phyloP scores from a whole-genome alignment of 75 land plant genomes.

The Azolla pinnata region DNA sequence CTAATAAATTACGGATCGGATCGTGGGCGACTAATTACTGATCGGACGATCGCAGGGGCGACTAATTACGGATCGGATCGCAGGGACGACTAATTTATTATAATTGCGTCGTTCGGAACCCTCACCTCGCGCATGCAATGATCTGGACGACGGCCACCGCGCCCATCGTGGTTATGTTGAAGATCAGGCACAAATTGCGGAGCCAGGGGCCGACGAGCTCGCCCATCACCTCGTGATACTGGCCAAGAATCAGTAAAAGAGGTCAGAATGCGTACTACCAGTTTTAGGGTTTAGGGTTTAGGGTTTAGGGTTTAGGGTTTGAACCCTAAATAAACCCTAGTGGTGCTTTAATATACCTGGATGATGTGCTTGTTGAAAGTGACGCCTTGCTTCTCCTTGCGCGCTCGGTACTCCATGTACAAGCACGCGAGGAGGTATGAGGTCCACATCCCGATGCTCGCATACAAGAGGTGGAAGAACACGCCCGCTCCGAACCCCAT shows the following conservation, averaged over 20 bases:
- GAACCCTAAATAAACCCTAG: too few relatives aligned
- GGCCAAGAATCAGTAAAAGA: too few relatives aligned
- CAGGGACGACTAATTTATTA: too few relatives aligned
- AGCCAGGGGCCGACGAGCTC: conserved; percentile 23
- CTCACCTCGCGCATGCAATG: conserved; percentile 39
- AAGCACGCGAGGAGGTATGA: conserved; percentile 28
- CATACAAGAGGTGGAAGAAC: conserved; percentile 31
- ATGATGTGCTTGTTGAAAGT: conserved; percentile 78
- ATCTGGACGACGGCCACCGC: conserved; percentile 26
- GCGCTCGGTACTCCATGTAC: conserved; percentile 36
- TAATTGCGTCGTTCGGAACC: too few relatives aligned
- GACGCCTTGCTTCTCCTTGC: conserved; percentile 37
- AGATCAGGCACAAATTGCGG: conserved; percentile 12
- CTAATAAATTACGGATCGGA: too few relatives aligned
- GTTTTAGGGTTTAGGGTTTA: too few relatives aligned
- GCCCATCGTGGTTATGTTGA: conserved; percentile 29
- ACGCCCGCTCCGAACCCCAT: conserved; percentile 31
- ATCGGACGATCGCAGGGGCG: too few relatives aligned
- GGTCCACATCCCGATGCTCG: conserved; percentile 26
- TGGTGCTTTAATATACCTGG: too few relatives aligned
- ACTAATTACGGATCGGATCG: too few relatives aligned
- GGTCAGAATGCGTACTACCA: too few relatives aligned
- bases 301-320: too few relatives aligned
- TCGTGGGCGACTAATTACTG: too few relatives aligned
- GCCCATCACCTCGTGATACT: conserved; percentile 33